A percentile compares a stretch with the other conserved stretches of the same genome.
Evolutionary conservation across 208 protist genomes (phyloP).

Genomic region (Acanthamoeba triangularis): DNA sequence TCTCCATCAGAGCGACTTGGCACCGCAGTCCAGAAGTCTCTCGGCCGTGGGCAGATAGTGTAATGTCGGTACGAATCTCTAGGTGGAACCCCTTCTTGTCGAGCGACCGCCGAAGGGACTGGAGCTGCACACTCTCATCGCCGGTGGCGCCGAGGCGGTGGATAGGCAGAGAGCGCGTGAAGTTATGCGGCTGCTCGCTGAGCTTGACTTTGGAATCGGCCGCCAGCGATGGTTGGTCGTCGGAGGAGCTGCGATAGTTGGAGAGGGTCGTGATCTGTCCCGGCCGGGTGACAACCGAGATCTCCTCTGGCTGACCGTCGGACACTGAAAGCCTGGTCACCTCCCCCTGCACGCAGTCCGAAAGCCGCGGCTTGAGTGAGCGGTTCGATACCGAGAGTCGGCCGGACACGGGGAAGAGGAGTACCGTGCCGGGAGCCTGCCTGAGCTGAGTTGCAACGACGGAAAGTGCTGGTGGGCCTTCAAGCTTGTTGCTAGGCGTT

Average conservation of each 20-base stretch:
- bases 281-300: background rate
- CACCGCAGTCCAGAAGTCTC: background rate
- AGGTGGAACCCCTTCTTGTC: slow-evolving; percentile 10
- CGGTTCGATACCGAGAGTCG: too few species aligned
- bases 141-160: background rate
- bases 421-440: background rate
- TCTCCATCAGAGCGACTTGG: background rate
- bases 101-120: background rate
- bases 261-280: background rate
- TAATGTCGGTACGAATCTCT: background rate
- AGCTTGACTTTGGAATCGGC: background rate
- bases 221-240: background rate
- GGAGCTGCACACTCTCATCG: background rate
- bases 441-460: background rate
- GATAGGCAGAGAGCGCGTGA: background rate
- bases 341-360: background rate
- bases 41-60: background rate
- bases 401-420: too few species aligned
- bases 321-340: background rate
- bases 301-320: background rate
- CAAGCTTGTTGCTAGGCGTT: background rate
- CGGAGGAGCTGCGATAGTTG: background rate
- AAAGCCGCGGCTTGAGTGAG: too few species aligned
- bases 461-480: background rate
- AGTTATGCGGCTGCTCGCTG: background rate